These are phyloP conservation scores for Pascua sp. DNA, from an alignment of 1,284 basidiomycete species.

Conservation along the genomic window DNA sequence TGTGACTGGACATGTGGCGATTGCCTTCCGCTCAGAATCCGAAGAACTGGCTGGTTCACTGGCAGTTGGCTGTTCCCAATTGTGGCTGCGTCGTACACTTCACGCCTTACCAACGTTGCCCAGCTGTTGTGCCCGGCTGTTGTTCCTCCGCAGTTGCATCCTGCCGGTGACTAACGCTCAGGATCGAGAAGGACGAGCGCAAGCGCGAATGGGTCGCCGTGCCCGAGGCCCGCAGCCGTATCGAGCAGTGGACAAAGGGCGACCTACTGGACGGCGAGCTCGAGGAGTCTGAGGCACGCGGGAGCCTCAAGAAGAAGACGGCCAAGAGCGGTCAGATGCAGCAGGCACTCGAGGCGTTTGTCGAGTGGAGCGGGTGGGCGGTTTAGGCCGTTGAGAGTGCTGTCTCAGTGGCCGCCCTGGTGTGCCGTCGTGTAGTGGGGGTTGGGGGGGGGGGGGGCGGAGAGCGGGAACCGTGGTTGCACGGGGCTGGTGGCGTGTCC, in stretches of 20 bases:
- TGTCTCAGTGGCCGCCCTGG: too few species aligned
- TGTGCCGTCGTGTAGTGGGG: too few species aligned
- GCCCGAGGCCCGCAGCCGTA: constrained; percentile 16
- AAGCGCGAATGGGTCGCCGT: constrained; percentile 28
- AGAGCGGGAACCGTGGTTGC: too few species aligned
- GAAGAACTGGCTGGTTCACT: neutral
- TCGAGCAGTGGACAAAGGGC: constrained; percentile 29
- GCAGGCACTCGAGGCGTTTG: constrained; percentile 23
- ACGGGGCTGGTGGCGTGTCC: too few species aligned
- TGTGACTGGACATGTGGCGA: neutral
- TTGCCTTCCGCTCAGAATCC: too few species aligned
- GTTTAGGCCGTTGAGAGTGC: too few species aligned
- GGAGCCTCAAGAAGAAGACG: constrained; percentile 31
- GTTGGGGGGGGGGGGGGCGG: too few species aligned
- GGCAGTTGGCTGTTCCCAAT: too few species aligned
- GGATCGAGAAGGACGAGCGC: constrained; percentile 37
- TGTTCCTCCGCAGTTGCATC: too few species aligned
- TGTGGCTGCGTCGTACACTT: too few species aligned
- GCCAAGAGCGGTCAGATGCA: constrained; percentile 37
- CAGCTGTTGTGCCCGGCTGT: too few species aligned
- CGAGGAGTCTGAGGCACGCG: constrained; percentile 7
- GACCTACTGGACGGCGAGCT: neutral
- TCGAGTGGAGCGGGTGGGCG: constrained; percentile 5
- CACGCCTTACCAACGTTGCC: neutral
- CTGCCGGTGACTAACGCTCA: constrained; percentile 3